A percentile compares a stretch with the other conserved stretches of the same genome.
These are phyloP conservation scores for Ciborinia camelliae DNA, from an alignment of 2,329 filamentous ascomycete genomes.

Conservation along the genomic window DNA sequence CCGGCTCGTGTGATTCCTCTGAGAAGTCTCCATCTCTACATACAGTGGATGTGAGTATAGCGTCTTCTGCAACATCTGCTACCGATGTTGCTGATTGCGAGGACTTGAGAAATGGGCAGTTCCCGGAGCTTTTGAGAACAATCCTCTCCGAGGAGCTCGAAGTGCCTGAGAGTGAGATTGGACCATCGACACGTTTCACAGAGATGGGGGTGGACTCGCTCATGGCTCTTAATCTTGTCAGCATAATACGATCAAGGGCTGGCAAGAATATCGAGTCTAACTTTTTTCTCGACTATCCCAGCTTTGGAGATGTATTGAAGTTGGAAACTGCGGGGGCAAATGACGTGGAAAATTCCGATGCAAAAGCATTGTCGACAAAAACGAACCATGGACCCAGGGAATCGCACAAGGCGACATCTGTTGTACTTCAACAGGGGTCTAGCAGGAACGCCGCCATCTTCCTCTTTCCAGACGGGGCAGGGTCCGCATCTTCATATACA, in stretches of 20 bases:
- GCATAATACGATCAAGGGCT: not conserved
- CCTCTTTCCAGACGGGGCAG: constrained; percentile 47
- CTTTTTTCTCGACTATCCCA: constrained; percentile 4
- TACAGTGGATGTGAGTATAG: not conserved
- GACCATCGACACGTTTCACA: not conserved
- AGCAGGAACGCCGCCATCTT: constrained; percentile 45
- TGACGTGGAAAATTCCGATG: not conserved
- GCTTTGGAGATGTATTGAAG: constrained; percentile 6
- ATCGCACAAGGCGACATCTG: constrained; percentile 29
- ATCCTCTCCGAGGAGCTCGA: constrained; percentile 1
- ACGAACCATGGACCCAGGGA: not conserved
- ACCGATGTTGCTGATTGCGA: not conserved
- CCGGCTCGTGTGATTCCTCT: not conserved
- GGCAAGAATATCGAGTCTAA: not conserved
- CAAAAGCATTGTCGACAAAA: not conserved
- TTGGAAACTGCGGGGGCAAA: not conserved
- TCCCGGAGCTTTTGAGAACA: not conserved
- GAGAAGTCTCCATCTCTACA: not conserved
- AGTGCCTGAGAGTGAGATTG: not conserved
- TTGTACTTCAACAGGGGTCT: constrained; percentile 45
- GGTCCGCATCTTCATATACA: constrained; percentile 39
- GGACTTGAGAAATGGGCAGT: not conserved
- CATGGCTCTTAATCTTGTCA: not conserved
- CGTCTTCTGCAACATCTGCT: not conserved
- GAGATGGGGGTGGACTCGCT: constrained; percentile 14